Conservation (phyloP, 495 filamentous ascomycete genomes). For the Hyphodiscus hymeniophilus region DNA sequence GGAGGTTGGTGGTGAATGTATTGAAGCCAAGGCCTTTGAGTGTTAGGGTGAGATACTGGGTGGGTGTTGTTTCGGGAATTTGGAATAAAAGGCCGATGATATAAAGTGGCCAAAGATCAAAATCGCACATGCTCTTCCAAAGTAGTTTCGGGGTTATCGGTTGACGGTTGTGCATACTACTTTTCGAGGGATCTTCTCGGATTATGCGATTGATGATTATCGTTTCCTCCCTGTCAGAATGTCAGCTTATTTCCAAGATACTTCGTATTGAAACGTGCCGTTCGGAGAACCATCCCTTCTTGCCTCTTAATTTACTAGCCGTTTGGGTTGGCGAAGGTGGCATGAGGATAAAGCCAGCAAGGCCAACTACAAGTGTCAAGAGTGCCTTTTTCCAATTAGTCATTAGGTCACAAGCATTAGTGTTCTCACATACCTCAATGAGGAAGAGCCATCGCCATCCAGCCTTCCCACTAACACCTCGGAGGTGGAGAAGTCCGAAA, state of each 20-base stretch:
- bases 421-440: conserved; percentile 30
- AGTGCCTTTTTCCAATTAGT: conserved; percentile 37
- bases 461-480: conserved; percentile 46
- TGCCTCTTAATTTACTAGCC: conserved; percentile 52
- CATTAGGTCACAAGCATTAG: background rate
- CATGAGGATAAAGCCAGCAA: conserved; percentile 61
- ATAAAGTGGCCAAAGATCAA: conserved; percentile 58
- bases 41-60: conserved; percentile 53
- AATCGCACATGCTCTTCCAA: conserved; percentile 52
- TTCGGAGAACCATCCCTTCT: conserved; percentile 64
- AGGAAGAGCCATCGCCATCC: conserved; percentile 72
- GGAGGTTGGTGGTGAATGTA: conserved; percentile 60
- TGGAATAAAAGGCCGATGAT: conserved; percentile 45
- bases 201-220: conserved; percentile 70
- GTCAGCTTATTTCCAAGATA: too few species aligned
- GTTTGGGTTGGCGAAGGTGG: conserved; percentile 67
- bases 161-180: conserved; percentile 47
- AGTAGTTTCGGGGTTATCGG: conserved; percentile 49
- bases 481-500: conserved; percentile 62
- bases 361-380: conserved; percentile 53
- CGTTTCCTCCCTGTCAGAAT: conserved; percentile 37
- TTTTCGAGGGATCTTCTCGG: conserved; percentile 61
- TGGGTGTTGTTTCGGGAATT: conserved; percentile 44
- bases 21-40: conserved; percentile 53
- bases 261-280: conserved; percentile 13